Conservation (phyloP, 495 filamentous ascomycete genomes). For the Tuber brumale region DNA sequence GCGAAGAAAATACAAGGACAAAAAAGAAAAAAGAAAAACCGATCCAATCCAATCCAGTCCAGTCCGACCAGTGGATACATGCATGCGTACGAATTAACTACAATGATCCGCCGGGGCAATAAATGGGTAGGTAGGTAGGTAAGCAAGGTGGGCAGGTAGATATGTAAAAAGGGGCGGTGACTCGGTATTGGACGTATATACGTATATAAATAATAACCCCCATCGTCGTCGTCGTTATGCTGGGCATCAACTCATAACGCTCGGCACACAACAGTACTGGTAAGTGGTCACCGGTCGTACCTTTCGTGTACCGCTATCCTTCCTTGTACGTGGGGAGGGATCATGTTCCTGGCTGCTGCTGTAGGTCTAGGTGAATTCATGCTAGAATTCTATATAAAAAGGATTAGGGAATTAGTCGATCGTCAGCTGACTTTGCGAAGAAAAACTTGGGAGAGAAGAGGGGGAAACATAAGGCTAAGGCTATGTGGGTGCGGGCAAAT, state of each 20-base stretch:
- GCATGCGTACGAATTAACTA: slow-evolving; percentile 1
- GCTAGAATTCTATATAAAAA: slow-evolving; percentile 24
- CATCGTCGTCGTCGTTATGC: slow-evolving; percentile 10
- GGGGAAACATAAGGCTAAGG: neutral
- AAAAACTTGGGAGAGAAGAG: neutral
- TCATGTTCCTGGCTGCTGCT: slow-evolving; percentile 25
- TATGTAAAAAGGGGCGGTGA: slow-evolving; percentile 7
- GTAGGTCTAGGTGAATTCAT: slow-evolving; percentile 31
- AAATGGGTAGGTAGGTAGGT: neutral
- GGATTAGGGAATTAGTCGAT: neutral
- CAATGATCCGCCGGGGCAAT: neutral
- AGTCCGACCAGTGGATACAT: neutral
- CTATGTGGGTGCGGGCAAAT: neutral
- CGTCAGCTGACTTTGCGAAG: neutral
- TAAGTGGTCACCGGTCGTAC: slow-evolving; percentile 28
- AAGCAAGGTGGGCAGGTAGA: neutral
- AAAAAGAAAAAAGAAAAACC: neutral
- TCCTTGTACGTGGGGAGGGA: slow-evolving; percentile 23
- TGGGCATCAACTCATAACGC: slow-evolving; percentile 5
- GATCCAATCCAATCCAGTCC: neutral
- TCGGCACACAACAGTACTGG: neutral
- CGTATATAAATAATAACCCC: slow-evolving; percentile 5
- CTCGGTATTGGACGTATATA: neutral
- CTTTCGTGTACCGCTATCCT: slow-evolving; percentile 23
- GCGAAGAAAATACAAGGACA: neutral